Percentiles rank a stretch among this genome's conserved stretches.
phyloP scores from a whole-genome alignment of 139 green algal species.

The Chlamydomonas sphaeroides region DNA sequence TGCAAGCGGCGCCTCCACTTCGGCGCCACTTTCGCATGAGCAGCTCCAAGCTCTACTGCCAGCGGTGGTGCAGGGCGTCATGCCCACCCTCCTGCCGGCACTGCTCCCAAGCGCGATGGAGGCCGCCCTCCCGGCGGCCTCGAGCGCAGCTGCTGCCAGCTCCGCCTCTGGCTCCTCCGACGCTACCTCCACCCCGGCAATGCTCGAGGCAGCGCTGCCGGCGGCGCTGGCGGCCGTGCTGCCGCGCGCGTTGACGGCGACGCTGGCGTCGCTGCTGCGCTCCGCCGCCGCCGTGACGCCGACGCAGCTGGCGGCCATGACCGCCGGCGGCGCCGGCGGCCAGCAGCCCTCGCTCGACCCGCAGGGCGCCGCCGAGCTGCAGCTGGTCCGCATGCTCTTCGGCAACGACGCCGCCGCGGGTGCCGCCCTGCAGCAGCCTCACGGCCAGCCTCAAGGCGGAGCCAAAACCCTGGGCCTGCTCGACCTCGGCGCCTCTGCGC shows the following conservation, averaged over 20 bases:
- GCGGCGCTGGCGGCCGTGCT: neutral
- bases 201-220: slow-evolving; percentile 6
- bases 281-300: neutral
- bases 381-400: slow-evolving; percentile 35
- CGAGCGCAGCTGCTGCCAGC: neutral
- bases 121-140: neutral
- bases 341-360: slow-evolving; percentile 23
- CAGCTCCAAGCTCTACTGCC: slow-evolving; percentile 1
- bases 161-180: neutral
- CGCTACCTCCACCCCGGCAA: neutral
- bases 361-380: slow-evolving; percentile 28
- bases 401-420: neutral
- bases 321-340: neutral
- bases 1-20: neutral
- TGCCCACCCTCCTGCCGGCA: neutral
- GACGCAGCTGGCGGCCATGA: too few species aligned
- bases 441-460: too few species aligned
- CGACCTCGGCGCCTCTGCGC: too few species aligned
- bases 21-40: neutral
- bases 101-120: slow-evolving; percentile 3
- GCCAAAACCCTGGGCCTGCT: too few species aligned
- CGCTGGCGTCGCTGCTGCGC: neutral
- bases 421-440: too few species aligned
- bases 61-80: neutral
- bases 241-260: neutral